A percentile compares a stretch with the other conserved stretches of the same genome.
Conservation (phyloP, 2,329 filamentous ascomycete genomes). For the Lasiodiplodia citricola region DNA sequence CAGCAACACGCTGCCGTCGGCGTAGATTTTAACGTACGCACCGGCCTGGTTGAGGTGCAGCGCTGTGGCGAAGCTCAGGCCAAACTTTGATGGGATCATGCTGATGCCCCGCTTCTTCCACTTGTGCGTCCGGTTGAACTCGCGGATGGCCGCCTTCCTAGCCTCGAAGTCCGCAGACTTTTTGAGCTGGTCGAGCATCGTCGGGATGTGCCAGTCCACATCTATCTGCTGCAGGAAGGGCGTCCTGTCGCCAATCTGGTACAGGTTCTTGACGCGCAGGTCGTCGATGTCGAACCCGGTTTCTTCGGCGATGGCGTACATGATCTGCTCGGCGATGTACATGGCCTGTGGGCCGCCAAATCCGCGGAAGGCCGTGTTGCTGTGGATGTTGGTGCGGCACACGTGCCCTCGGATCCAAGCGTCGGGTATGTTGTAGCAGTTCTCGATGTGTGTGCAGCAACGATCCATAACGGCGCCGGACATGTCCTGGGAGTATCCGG, state of each 20-base stretch:
- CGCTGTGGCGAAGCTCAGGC: constrained; percentile 88
- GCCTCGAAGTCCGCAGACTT: constrained; percentile 74
- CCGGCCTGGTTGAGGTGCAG: constrained; percentile 94
- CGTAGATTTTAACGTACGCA: constrained; percentile 92
- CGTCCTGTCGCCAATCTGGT: constrained; percentile 74
- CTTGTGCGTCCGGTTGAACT: constrained; percentile 82
- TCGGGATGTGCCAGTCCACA: constrained; percentile 85
- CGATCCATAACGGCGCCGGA: constrained; percentile 82
- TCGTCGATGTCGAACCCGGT: constrained; percentile 82
- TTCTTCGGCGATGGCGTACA: constrained; percentile 87
- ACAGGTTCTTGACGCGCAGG: constrained; percentile 83
- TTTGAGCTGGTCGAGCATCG: constrained; percentile 86
- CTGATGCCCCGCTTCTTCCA: constrained; percentile 92
- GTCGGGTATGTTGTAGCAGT: constrained; percentile 86
- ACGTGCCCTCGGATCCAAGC: constrained; percentile 81
- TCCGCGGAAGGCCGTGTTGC: constrained; percentile 93
- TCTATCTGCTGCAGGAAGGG: constrained; percentile 88
- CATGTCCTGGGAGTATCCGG: constrained; percentile 73
- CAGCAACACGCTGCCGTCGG: constrained; percentile 88
- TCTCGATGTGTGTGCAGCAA: constrained; percentile 83
- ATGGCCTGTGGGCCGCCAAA: constrained; percentile 95
- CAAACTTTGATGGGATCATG: constrained; percentile 92
- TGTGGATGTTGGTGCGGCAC: constrained; percentile 94
- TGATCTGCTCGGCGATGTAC: constrained; percentile 87
- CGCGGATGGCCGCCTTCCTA: constrained; percentile 69